Evolutionary conservation across 1,284 basidiomycete species (phyloP).

Genomic region (Agroathelia rolfsii): DNA sequence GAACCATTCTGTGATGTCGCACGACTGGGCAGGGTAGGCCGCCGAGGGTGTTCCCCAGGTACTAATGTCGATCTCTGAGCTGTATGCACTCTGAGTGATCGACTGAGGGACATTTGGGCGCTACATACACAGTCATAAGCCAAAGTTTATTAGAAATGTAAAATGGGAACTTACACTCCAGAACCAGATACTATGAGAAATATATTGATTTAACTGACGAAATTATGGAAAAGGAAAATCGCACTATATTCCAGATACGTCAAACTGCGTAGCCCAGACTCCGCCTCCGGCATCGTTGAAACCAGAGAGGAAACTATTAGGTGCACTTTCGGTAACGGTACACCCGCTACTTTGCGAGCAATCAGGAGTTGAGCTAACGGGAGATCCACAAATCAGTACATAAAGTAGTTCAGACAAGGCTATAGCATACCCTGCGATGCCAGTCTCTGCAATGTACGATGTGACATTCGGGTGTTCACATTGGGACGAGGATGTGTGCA

Average conservation of each 20-base stretch:
- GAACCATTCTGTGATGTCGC: conserved; percentile 42
- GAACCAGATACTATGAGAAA: conserved; percentile 63
- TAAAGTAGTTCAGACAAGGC: conserved; percentile 4
- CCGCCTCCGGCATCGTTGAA: conserved; percentile 55
- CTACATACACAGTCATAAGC: conserved; percentile 17
- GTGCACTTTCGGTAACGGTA: conserved; percentile 37
- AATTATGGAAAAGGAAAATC: conserved; percentile 24
- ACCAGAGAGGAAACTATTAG: conserved; percentile 40
- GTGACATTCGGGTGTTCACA: conserved; percentile 18
- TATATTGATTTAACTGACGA: neutral
- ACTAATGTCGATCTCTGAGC: conserved; percentile 36
- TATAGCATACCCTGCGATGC: conserved; percentile 22
- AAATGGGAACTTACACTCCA: conserved; percentile 34
- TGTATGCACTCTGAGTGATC: conserved; percentile 22
- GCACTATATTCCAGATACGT: conserved; percentile 34
- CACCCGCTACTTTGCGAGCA: conserved; percentile 42
- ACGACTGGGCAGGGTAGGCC: conserved; percentile 36
- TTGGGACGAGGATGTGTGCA: conserved; percentile 31
- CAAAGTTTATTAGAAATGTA: conserved; percentile 1
- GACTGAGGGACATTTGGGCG: conserved; percentile 32
- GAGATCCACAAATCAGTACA: conserved; percentile 7
- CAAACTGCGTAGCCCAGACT: conserved; percentile 54
- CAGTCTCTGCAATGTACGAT: conserved; percentile 25
- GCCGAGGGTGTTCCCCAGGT: conserved; percentile 54
- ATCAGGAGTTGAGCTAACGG: conserved; percentile 21